These are phyloP conservation scores for Lasiodiplodia sp. DNA, from an alignment of 2,329 filamentous ascomycete genomes.

Conservation along the genomic window DNA sequence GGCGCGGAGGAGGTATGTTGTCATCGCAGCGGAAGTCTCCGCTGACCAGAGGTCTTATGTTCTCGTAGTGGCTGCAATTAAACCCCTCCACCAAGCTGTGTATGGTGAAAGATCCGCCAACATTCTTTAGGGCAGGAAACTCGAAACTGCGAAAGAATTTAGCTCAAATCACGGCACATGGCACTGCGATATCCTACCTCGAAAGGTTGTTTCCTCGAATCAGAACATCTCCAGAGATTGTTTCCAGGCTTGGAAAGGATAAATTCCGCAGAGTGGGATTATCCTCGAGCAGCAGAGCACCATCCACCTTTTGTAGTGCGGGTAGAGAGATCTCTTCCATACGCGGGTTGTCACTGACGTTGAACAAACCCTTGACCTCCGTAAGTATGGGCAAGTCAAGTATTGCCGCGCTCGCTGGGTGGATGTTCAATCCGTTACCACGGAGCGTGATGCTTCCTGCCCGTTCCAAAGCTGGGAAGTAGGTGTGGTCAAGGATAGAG, in stretches of 20 bases:
- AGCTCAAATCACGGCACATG: background rate
- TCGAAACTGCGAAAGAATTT: background rate
- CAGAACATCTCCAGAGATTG: background rate
- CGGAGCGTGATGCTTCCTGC: background rate
- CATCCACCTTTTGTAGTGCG: background rate
- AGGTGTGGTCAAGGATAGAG: background rate
- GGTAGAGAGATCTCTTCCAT: background rate
- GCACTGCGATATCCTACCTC: background rate
- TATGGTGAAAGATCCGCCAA: background rate
- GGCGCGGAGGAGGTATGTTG: background rate
- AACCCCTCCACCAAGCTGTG: background rate
- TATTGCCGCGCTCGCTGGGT: background rate
- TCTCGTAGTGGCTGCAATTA: background rate
- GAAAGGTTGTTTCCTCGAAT: background rate
- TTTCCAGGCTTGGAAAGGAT: background rate
- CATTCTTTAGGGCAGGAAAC: background rate
- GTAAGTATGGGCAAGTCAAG: background rate
- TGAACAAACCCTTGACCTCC: background rate
- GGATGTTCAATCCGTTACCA: background rate
- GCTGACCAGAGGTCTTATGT: background rate
- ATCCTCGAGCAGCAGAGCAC: background rate
- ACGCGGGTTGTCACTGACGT: background rate
- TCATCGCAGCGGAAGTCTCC: constrained; percentile 3
- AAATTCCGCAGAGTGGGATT: background rate
- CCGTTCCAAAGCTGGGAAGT: background rate